Conservation (phyloP, 75 land plant species). For the Ceratopteris richardii region DNA sequence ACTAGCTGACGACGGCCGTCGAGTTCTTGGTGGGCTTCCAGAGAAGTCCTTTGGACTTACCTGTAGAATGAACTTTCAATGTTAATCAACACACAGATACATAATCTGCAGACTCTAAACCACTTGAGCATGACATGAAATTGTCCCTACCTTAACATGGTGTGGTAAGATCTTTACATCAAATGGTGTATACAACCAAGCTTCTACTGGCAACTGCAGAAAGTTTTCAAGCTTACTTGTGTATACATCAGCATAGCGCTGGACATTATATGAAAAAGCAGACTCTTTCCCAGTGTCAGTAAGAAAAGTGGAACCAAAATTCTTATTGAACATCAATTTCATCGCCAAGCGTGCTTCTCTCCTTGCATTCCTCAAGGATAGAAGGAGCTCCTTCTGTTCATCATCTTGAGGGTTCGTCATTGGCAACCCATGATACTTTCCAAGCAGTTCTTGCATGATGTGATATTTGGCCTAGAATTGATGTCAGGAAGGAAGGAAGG, state of each 20-base stretch:
- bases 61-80: no score
- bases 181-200: slow-evolving; percentile 85
- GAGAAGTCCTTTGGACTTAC: no score
- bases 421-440: slow-evolving; percentile 59
- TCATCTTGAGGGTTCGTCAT: slow-evolving; percentile 20
- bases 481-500: no score
- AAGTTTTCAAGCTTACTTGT: slow-evolving; percentile 93
- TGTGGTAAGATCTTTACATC: slow-evolving; percentile 98
- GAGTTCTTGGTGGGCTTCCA: no score
- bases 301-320: slow-evolving; percentile 91
- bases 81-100: no score
- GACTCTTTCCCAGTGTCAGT: slow-evolving; percentile 97
- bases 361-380: slow-evolving; percentile 60
- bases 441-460: slow-evolving; percentile 78
- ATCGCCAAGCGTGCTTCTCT: slow-evolving; percentile 49
- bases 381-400: slow-evolving; percentile 39
- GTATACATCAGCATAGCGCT: slow-evolving; percentile 96
- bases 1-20: no score
- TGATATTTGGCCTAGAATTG: slow-evolving; percentile 91
- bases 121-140: no score
- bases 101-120: no score
- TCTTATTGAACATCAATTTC: slow-evolving; percentile 74
- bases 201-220: slow-evolving; percentile 54
- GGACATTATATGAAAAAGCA: slow-evolving; percentile 91
- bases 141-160: slow-evolving; percentile 73